These are phyloP conservation scores for Populus deltoides DNA, from an alignment of 345 rosid species.

Conservation along the genomic window DNA sequence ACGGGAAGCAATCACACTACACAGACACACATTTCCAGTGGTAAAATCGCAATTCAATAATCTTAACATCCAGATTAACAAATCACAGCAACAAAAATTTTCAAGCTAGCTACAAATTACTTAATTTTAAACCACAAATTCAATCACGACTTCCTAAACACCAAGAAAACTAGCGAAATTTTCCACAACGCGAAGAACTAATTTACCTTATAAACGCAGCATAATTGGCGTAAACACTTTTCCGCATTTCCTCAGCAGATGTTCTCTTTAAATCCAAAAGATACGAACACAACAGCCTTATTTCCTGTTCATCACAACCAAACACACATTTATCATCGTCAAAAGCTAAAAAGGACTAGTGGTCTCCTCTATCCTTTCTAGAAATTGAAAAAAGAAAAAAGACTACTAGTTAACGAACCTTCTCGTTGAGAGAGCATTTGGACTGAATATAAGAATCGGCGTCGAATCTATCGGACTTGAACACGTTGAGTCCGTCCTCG, in stretches of 20 bases:
- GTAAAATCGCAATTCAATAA: background rate
- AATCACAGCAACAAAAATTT: background rate
- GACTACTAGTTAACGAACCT: slow-evolving; percentile 39
- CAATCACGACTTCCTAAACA: background rate
- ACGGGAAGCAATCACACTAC: background rate
- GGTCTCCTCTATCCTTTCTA: background rate
- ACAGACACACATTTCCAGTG: background rate
- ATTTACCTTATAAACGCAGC: slow-evolving; percentile 90
- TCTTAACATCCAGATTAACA: background rate
- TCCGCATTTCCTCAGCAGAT: slow-evolving; percentile 99
- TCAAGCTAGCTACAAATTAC: background rate
- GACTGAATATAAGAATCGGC: slow-evolving; percentile 90
- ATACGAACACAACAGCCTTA: slow-evolving; percentile 72
- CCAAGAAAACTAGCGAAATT: background rate
- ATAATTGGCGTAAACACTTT: slow-evolving; percentile 95
- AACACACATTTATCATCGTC: background rate
- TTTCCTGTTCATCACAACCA: slow-evolving; percentile 53
- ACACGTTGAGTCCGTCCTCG: slow-evolving; percentile 78
- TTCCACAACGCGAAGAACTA: background rate
- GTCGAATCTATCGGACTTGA: slow-evolving; percentile 92
- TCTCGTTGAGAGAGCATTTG: slow-evolving; percentile 92
- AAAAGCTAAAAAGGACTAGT: background rate
- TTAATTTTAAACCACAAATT: background rate
- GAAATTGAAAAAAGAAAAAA: background rate
- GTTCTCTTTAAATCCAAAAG: slow-evolving; percentile 92